These are phyloP conservation scores for Alternaria alternata DNA, from an alignment of 2,329 filamentous ascomycete species.

Conservation along the genomic window DNA sequence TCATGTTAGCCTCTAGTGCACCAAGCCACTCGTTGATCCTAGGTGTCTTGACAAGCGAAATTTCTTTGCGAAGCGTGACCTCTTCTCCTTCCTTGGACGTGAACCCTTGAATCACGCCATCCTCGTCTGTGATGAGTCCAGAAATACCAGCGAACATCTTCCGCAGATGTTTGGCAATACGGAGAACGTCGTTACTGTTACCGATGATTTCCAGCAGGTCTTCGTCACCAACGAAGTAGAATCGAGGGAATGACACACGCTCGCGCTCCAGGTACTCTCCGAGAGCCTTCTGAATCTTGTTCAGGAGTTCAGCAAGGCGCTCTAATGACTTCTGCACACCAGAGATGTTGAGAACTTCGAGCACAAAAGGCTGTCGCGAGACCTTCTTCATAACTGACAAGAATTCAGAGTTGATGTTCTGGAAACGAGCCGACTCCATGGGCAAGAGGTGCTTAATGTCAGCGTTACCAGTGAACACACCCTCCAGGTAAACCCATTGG, in stretches of 20 bases:
- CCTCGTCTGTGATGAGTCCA: slow-evolving; percentile 89
- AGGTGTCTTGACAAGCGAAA: slow-evolving; percentile 91
- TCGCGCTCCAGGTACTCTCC: slow-evolving; percentile 99
- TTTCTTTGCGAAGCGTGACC: slow-evolving; percentile 86
- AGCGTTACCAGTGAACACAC: slow-evolving; percentile 97
- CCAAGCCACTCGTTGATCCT: slow-evolving; percentile 99
- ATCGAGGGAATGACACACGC: slow-evolving; percentile 94
- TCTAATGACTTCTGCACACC: slow-evolving; percentile 96
- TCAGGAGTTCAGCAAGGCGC: slow-evolving; percentile 92
- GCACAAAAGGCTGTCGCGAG: slow-evolving; percentile 91
- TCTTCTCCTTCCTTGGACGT: slow-evolving; percentile 95
- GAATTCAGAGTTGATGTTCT: slow-evolving; percentile 99
- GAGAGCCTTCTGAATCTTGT: slow-evolving; percentile 98
- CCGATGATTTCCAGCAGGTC: slow-evolving; percentile 98
- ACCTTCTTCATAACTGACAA: slow-evolving; percentile 99
- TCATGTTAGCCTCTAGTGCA: slow-evolving; percentile 91
- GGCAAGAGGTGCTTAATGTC: slow-evolving; percentile 98
- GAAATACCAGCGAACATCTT: slow-evolving; percentile 99
- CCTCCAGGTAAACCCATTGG: slow-evolving; percentile 99
- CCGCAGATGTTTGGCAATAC: slow-evolving; percentile 97
- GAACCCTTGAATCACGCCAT: slow-evolving; percentile 87
- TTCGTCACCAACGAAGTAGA: slow-evolving; percentile 99
- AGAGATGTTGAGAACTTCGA: slow-evolving; percentile 94
- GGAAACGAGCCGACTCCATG: slow-evolving; percentile 94
- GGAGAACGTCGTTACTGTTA: slow-evolving; percentile 96